Conservation (phyloP, 2,329 filamentous ascomycete species). For the Fusarium poae region DNA sequence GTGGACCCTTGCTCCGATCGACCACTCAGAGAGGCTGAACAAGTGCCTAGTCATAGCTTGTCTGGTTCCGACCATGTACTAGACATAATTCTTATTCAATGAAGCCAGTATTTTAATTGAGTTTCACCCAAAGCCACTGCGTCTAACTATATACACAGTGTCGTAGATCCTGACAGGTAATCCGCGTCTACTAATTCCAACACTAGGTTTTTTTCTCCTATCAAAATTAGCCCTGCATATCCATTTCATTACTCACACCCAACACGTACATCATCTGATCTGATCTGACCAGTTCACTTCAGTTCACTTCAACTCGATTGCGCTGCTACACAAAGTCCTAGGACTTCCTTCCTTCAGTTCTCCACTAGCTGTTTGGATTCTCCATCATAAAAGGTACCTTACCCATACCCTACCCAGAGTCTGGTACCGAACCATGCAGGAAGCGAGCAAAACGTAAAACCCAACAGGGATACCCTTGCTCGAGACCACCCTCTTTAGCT, state of each 20-base stretch:
- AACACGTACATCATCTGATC: constrained; percentile 15
- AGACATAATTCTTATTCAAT: constrained; percentile 8
- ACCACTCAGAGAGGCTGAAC: constrained; percentile 25
- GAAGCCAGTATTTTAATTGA: constrained; percentile 19
- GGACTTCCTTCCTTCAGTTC: constrained; percentile 2
- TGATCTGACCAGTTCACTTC: neutral
- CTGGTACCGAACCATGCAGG: constrained; percentile 39
- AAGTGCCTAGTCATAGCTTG: constrained; percentile 15
- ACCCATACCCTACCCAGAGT: constrained; percentile 26
- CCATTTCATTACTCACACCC: constrained; percentile 4
- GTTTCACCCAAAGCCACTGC: constrained; percentile 14
- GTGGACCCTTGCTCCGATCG: constrained; percentile 33
- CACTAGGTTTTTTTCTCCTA: neutral
- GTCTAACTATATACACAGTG: constrained; percentile 3
- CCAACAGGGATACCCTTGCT: constrained; percentile 32
- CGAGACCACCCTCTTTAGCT: constrained; percentile 5
- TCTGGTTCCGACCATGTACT: constrained; percentile 20
- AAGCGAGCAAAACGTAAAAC: constrained; percentile 42
- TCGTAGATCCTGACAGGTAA: constrained; percentile 11
- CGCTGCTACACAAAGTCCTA: constrained; percentile 24
- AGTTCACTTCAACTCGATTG: neutral
- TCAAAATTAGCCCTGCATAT: neutral
- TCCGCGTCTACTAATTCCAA: neutral
- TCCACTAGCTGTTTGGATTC: constrained; percentile 16
- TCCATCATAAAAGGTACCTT: constrained; percentile 34